Percentiles rank a stretch among this genome's conserved stretches.
These are phyloP conservation scores for Lepidium africanum DNA, from an alignment of 345 rosid genomes.

Conservation along the genomic window DNA sequence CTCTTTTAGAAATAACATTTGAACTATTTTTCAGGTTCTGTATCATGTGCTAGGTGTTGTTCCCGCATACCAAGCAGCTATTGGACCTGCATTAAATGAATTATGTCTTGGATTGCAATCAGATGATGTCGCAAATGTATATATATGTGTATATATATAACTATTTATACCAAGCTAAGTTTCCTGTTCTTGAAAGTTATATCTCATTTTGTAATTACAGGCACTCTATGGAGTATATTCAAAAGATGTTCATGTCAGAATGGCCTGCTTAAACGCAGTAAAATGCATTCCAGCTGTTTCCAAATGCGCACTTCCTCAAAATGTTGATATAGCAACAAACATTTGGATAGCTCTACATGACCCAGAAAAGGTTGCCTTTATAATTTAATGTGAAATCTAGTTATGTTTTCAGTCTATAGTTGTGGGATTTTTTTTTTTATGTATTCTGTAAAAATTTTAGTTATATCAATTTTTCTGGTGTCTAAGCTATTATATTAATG, in stretches of 20 bases:
- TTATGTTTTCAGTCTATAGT: conserved; percentile 3
- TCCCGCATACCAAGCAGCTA: conserved; percentile 76
- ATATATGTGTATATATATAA: conserved; percentile 40
- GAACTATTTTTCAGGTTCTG: conserved; percentile 53
- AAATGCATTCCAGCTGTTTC: conserved; percentile 90
- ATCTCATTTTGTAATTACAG: conserved; percentile 36
- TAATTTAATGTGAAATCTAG: not conserved
- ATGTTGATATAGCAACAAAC: conserved; percentile 73
- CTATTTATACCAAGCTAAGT: not conserved
- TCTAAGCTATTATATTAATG: not conserved
- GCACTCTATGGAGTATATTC: conserved; percentile 90
- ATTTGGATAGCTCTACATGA: conserved; percentile 96
- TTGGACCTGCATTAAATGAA: conserved; percentile 87
- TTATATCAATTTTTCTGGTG: not conserved
- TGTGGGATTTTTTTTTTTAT: not conserved
- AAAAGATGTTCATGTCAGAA: conserved; percentile 88
- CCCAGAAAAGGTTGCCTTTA: conserved; percentile 71
- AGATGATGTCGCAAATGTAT: conserved; percentile 78
- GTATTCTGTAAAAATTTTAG: not conserved
- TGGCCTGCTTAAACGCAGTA: conserved; percentile 94
- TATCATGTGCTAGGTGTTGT: conserved; percentile 83
- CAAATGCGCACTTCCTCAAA: conserved; percentile 58
- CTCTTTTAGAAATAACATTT: not conserved
- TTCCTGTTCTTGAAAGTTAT: not conserved
- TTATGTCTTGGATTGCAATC: conserved; percentile 87